phyloP scores from a whole-genome alignment of 345 rosid species.

The Aurinia saxatilis region DNA sequence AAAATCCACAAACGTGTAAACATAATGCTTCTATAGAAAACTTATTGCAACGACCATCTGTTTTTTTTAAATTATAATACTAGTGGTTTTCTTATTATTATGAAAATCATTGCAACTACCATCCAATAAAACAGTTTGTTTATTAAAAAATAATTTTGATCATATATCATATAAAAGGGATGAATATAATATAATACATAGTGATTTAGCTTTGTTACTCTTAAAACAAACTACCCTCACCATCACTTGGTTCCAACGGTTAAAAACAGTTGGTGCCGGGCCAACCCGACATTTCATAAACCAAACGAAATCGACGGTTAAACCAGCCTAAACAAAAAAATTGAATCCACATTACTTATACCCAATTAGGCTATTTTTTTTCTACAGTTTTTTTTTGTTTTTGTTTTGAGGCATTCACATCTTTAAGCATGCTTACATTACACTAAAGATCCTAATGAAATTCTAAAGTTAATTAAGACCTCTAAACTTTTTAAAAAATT shows the following conservation, averaged over 20 bases:
- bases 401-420: no score
- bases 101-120: neutral
- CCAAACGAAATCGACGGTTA: neutral
- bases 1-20: no score
- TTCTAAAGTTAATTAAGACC: no score
- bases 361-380: no score
- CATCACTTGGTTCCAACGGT: neutral
- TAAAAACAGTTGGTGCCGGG: neutral
- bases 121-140: no score
- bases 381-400: no score
- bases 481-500: no score
- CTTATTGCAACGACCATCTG: neutral
- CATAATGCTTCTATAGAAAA: neutral
- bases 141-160: no score
- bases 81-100: neutral
- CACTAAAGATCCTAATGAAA: no score
- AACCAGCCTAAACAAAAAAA: neutral
- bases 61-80: neutral
- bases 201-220: neutral
- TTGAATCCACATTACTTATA: neutral
- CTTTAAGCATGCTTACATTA: no score
- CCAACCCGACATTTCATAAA: neutral
- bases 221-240: neutral
- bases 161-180: no score
- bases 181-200: no score